These are phyloP conservation scores for Magnolia kwangsiensis DNA, from an alignment of 164 flowering plant species.

Conservation along the genomic window DNA sequence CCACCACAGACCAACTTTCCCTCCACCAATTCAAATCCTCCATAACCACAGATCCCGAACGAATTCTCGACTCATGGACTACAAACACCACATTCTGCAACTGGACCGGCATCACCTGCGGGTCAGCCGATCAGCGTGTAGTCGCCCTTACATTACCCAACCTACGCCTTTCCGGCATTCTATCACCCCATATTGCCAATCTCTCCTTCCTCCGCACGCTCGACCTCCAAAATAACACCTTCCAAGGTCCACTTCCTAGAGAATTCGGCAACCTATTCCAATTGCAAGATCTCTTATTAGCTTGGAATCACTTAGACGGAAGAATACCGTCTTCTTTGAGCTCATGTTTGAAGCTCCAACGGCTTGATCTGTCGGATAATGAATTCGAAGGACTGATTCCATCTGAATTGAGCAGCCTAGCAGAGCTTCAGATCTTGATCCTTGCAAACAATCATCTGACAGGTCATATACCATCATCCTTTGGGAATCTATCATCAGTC, in stretches of 20 bases:
- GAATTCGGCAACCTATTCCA: conserved; percentile 27
- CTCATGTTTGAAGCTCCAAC: conserved; percentile 16
- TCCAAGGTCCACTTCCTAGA: conserved; percentile 31
- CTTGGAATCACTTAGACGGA: conserved; percentile 32
- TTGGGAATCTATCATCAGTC: conserved; percentile 38
- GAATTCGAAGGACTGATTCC: conserved; percentile 36
- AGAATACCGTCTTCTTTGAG: conserved; percentile 27
- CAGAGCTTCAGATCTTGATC: conserved; percentile 23
- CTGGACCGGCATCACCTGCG: conserved; percentile 28
- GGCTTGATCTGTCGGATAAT: conserved; percentile 28
- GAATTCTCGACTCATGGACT: conserved; percentile 20
- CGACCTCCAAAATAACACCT: conserved; percentile 31
- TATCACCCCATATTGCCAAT: conserved; percentile 41
- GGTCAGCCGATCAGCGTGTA: conserved; percentile 19
- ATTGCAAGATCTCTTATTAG: conserved; percentile 26
- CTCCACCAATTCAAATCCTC: conserved; percentile 15
- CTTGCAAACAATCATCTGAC: conserved; percentile 26
- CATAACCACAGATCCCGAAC: conserved; percentile 14
- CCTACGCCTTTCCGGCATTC: conserved; percentile 20
- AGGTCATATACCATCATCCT: conserved; percentile 27
- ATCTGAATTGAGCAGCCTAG: conserved; percentile 22
- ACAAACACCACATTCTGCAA: conserved; percentile 16
- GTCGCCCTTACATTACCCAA: conserved; percentile 21
- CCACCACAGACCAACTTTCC: conserved; percentile 14
- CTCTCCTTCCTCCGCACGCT: conserved; percentile 39